Percentiles rank a stretch among this genome's conserved stretches.
phyloP scores from a whole-genome alignment of 1,284 basidiomycete species.

The Ceratobasidium sp. region DNA sequence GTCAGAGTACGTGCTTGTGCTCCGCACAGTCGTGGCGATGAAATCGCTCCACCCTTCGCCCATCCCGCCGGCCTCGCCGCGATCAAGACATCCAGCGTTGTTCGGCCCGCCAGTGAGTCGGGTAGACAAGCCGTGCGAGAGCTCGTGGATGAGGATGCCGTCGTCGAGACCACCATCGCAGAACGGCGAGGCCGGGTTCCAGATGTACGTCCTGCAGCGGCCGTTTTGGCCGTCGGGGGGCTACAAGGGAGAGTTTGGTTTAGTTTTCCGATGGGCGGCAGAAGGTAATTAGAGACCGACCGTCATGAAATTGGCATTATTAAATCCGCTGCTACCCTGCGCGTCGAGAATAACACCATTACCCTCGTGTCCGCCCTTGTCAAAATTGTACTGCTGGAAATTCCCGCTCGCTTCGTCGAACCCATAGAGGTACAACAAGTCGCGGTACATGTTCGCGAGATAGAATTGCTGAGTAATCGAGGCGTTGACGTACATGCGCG shows the following conservation, averaged over 20 bases:
- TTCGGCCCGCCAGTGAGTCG: constrained; percentile 68
- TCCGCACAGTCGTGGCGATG: constrained; percentile 60
- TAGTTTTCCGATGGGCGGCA: background rate
- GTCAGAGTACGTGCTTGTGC: constrained; percentile 58
- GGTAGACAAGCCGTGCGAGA: constrained; percentile 66
- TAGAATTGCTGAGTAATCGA: constrained; percentile 94
- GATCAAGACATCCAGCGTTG: constrained; percentile 65
- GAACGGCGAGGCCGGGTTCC: constrained; percentile 64
- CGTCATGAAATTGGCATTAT: constrained; percentile 67
- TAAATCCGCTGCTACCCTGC: constrained; percentile 65
- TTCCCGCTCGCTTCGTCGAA: constrained; percentile 67
- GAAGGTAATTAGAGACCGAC: constrained; percentile 15
- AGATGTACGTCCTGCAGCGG: constrained; percentile 68
- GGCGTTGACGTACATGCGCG: constrained; percentile 85
- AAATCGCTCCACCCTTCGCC: constrained; percentile 61
- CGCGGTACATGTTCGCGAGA: constrained; percentile 66
- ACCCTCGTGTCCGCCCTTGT: constrained; percentile 62
- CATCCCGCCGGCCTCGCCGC: constrained; percentile 68
- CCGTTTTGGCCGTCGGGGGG: constrained; percentile 62
- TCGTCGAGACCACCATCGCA: constrained; percentile 67
- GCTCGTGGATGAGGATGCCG: constrained; percentile 62
- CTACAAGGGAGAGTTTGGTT: constrained; percentile 61
- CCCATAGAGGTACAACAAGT: constrained; percentile 61
- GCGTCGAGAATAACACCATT: constrained; percentile 68
- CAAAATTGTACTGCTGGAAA: constrained; percentile 69